Evolutionary conservation across 257 asterid genomes (phyloP), one percentile per base, ranked within the genome.

Genomic region (Solanum etuberosum): DNA sequence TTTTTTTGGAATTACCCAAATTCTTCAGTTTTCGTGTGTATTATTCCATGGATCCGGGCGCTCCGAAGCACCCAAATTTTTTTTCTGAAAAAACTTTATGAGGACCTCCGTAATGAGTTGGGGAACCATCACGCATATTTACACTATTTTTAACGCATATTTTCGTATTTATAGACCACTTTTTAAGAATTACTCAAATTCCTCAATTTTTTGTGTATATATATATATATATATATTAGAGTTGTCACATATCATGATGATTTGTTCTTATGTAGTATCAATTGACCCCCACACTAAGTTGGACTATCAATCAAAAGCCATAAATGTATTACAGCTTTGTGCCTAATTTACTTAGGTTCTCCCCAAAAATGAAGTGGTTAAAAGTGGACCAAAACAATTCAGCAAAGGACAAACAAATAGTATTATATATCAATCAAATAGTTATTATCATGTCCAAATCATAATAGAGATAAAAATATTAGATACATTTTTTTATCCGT

Each of bases 401-500:
- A 20, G 31, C 20, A 34, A 51, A 71, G 46, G 46, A 34, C 80
- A 34, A 71, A 6, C 12, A 71, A 71, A 71, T 34, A 71, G 43
- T 71, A 29, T 1, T 32, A 34, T 14, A 54, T 23, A 61, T 23
- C 68, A 61, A 61, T 61, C 68, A 23, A 23, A 61, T 29, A 61
- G 15, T 23, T 61, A 23, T 51, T 16, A 2, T 9, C 15, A n/a
- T n/a, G 3, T n/a, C 27, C 31, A 61, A 61, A 61, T 23, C 3
- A 23, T 10, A 61, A 9, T 4, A n/a, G 14, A 61, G 68, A 23
- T 9, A 61, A 9, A 42, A 4, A 9, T 61, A 61, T 9, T 21
- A 23, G 14, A n/a, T 23, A 23, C 8, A 0, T 3, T 0, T 0
- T 7, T 21, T 59, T 10, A 59, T 23, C 5, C 6, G 3, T 4